A percentile compares a stretch with the other conserved stretches of the same genome.
Conservation (phyloP, 768 basidiomycete genomes). For the Coprinopsis strossmayeri region DNA sequence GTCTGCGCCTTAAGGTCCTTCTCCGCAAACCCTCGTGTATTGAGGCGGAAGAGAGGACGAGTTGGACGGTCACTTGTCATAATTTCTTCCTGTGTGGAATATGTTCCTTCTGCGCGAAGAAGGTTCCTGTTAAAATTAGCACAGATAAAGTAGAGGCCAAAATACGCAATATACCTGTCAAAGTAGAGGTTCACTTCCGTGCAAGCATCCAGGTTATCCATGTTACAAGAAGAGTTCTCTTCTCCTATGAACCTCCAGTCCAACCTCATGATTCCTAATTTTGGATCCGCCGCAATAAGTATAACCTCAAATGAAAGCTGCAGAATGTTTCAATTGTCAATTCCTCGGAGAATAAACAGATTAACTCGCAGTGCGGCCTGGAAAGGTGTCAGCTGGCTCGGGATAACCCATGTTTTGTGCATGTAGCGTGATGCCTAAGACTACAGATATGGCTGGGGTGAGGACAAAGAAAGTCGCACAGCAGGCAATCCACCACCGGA, state of each 20-base stretch:
- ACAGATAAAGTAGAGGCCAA: background rate
- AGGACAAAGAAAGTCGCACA: too few species aligned
- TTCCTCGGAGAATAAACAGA: background rate
- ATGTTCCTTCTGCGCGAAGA: conserved; percentile 6
- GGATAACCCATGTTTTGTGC: conserved; percentile 3
- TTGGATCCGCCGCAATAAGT: conserved; percentile 17
- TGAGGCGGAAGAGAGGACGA: conserved; percentile 17
- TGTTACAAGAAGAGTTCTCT: conserved; percentile 13
- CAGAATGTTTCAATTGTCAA: background rate
- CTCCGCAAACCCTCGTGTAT: conserved; percentile 12
- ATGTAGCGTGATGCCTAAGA: conserved; percentile 1
- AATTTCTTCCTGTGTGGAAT: conserved; percentile 5
- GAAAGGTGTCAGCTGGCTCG: background rate
- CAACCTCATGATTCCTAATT: conserved; percentile 13
- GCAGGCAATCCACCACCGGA: too few species aligned
- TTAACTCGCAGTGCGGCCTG: conserved; percentile 4
- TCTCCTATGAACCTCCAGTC: conserved; percentile 19
- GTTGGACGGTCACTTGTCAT: conserved; percentile 15
- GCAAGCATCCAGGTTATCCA: conserved; percentile 14
- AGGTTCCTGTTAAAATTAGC: conserved; percentile 13
- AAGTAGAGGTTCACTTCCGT: conserved; percentile 19
- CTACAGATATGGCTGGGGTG: conserved; percentile 1
- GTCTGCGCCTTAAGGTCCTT: conserved; percentile 15
- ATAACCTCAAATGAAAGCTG: conserved; percentile 14
- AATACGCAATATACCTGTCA: conserved; percentile 14